These are phyloP conservation scores for Saksenaea oblongispora DNA, from an alignment of 371 early-diverging fungal genomes.

Conservation along the genomic window DNA sequence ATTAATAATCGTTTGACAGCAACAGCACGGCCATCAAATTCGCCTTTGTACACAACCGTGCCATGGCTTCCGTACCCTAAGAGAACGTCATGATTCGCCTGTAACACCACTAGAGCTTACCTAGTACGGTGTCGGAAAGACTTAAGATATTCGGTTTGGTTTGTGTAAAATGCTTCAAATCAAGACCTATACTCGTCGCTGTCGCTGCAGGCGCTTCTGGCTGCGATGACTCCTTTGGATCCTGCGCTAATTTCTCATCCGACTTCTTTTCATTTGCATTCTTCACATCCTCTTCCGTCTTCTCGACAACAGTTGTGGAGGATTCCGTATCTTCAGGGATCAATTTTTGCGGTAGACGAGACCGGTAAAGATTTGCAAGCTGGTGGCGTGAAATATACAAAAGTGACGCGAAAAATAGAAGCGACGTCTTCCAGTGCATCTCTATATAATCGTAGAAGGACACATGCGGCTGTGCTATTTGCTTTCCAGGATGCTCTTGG, in stretches of 20 bases:
- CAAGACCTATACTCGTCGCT: conserved; percentile 19
- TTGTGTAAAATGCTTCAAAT: conserved; percentile 29
- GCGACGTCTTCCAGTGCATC: conserved; percentile 39
- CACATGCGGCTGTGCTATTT: neutral
- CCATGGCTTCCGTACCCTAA: conserved; percentile 97
- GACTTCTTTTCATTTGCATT: no score
- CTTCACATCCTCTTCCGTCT: no score
- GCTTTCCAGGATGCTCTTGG: neutral
- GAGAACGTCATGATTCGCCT: neutral
- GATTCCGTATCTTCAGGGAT: neutral
- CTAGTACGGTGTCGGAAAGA: conserved; percentile 46
- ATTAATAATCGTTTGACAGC: conserved; percentile 93
- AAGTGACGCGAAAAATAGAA: conserved; percentile 19
- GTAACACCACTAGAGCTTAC: conserved; percentile 16
- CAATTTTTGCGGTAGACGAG: conserved; percentile 15
- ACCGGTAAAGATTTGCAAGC: conserved; percentile 17
- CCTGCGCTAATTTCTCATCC: no score
- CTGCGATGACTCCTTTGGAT: neutral
- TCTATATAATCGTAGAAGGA: conserved; percentile 36
- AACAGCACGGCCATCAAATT: conserved; percentile 87
- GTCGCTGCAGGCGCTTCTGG: neutral
- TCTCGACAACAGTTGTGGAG: neutral
- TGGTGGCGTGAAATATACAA: conserved; percentile 31
- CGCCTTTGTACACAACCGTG: conserved; percentile 93
- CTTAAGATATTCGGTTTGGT: conserved; percentile 34